A percentile compares a stretch with the other conserved stretches of the same genome.
These are phyloP conservation scores for Claviceps fusiformis DNA, from an alignment of 2,329 filamentous ascomycete genomes.

Conservation along the genomic window DNA sequence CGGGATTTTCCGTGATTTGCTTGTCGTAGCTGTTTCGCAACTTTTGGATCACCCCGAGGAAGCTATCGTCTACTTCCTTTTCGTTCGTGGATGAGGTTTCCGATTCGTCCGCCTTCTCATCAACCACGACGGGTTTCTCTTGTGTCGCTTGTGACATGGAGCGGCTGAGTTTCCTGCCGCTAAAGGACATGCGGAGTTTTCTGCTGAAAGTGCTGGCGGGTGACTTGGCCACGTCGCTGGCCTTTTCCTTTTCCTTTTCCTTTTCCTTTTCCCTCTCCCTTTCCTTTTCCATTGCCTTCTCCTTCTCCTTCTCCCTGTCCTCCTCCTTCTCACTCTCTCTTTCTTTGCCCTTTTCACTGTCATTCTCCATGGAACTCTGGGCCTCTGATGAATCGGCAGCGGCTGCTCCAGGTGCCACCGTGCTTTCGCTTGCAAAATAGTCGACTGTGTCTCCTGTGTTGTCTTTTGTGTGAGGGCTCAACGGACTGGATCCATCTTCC, in stretches of 20 bases:
- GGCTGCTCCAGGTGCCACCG: conserved; percentile 1
- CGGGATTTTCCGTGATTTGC: conserved; percentile 41
- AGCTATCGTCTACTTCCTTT: conserved; percentile 62
- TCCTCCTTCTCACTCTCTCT: conserved; percentile 32
- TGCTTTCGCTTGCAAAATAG: conserved; percentile 56
- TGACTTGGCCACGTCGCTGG: conserved; percentile 39
- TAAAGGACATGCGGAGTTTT: conserved; percentile 74
- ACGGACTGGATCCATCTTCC: conserved; percentile 28
- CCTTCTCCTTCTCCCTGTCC: conserved; percentile 30
- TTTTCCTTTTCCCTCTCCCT: conserved; percentile 30
- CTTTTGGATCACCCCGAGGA: conserved; percentile 58
- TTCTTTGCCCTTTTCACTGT: conserved; percentile 30
- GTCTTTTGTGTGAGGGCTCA: conserved; percentile 41
- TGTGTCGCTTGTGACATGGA: conserved; percentile 44
- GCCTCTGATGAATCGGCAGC: conserved; percentile 33
- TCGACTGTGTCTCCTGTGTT: conserved; percentile 55
- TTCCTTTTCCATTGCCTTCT: conserved; percentile 31
- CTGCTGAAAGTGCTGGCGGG: conserved; percentile 60
- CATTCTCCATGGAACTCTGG: conserved; percentile 31
- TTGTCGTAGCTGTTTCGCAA: conserved; percentile 63
- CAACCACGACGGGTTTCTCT: conserved; percentile 58
- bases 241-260: conserved; percentile 31
- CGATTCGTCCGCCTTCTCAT: conserved; percentile 63
- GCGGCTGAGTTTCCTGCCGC: conserved; percentile 70
- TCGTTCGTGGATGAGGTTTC: conserved; percentile 52